Evolutionary conservation across 768 basidiomycete genomes (phyloP), one percentile per base, ranked within the genome.

Genomic region (Heimioporus sp.): DNA sequence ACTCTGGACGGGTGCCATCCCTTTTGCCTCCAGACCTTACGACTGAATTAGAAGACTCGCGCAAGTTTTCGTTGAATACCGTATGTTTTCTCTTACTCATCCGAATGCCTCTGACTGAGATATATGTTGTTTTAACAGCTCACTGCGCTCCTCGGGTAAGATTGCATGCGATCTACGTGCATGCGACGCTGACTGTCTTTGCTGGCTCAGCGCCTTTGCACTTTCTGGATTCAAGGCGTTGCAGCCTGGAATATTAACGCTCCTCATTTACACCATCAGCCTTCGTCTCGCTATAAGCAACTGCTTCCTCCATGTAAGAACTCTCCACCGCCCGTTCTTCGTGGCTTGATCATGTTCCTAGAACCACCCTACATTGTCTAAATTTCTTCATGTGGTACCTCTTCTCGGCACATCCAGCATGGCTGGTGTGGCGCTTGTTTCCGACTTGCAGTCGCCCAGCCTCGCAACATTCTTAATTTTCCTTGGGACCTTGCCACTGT

Each of bases 211-310:
- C 11, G 32, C 60, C 43, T 51, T 57, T n/a, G 21, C 54, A 0
- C n/a, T 57, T 12, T 57, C 62, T 2, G 54, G 51, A 15, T 53
- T 57, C 10, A 48, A 37, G 10, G n/a, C 13, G 5, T 44, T 63
- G 19, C 40, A 16, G 10, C 51, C 45, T 1, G 43, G 46, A 5
- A 48, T 54, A 0, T 49, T 66, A 9, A 48, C 55, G 0, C 55
- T 66, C 15, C 53, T 66, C 10, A 45, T 63, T 3, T 67, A 64
- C 35, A 66, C 61, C 10, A 57, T 61, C 43, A 65, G 45, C 17
- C 58, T 66, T 36, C 54, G 54, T 17, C 40, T 62, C 24, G 50
- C 55, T 13, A 43, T 44, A 37, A 46, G 51, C 17, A 15, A 41
- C 10, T 50, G 52, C 35, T 52, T 50, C 36, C 21, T 59, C 34